Percentiles rank a stretch among this genome's conserved stretches.
Conservation (phyloP, 768 basidiomycete genomes). For the Strobilomyces echinocephalus region DNA sequence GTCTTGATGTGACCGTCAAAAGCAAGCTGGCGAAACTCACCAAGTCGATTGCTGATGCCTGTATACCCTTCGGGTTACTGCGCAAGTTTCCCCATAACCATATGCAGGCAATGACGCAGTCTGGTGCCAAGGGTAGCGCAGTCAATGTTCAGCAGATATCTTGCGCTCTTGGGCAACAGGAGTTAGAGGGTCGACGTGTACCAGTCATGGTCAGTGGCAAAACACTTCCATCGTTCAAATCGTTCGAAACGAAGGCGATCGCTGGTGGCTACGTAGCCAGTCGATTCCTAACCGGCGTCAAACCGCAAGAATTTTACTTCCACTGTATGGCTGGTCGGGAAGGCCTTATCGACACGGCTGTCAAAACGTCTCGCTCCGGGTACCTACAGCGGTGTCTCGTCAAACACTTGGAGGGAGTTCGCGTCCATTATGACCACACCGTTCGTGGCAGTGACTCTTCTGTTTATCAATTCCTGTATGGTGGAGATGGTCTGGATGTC, state of each 20-base stretch:
- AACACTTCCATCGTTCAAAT: slow-evolving; percentile 92
- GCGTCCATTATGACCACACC: slow-evolving; percentile 96
- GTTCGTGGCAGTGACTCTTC: slow-evolving; percentile 93
- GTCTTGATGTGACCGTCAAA: slow-evolving; percentile 90
- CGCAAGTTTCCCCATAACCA: slow-evolving; percentile 96
- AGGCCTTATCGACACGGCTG: slow-evolving; percentile 97
- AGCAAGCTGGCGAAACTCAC: slow-evolving; percentile 81
- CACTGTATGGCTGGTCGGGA: slow-evolving; percentile 99
- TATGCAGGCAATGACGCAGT: slow-evolving; percentile 99
- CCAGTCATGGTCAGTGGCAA: slow-evolving; percentile 99
- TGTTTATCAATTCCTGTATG: slow-evolving; percentile 94
- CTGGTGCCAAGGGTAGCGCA: slow-evolving; percentile 95
- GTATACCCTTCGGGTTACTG: slow-evolving; percentile 80
- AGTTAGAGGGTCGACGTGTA: slow-evolving; percentile 96
- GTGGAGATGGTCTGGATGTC: slow-evolving; percentile 94
- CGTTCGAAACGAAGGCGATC: slow-evolving; percentile 97
- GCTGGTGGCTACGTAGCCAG: slow-evolving; percentile 98
- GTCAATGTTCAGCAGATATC: slow-evolving; percentile 98
- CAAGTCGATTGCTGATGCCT: slow-evolving; percentile 81
- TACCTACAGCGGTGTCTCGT: slow-evolving; percentile 97
- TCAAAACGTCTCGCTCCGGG: slow-evolving; percentile 97
- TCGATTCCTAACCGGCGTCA: slow-evolving; percentile 96
- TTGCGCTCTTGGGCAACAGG: slow-evolving; percentile 96
- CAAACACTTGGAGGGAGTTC: slow-evolving; percentile 96
- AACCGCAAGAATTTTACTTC: slow-evolving; percentile 99